Evolutionary conservation across 2,329 filamentous ascomycete species (phyloP).

Genomic region (Mariannaea elegans): DNA sequence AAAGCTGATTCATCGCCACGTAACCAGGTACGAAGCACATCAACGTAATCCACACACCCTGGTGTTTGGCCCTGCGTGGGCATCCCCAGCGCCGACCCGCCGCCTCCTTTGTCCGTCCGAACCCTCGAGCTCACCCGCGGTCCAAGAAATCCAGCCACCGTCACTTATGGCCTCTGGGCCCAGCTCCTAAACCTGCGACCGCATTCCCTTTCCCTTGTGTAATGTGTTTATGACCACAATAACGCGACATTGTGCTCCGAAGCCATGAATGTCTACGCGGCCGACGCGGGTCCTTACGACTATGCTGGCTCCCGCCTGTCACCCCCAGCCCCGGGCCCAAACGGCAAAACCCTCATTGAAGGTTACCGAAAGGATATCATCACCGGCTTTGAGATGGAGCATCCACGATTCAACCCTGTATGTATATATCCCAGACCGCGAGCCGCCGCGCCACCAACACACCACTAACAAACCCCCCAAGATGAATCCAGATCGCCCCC

Average conservation of each 20-base stretch:
- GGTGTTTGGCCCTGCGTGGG: not conserved
- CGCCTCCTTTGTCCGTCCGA: conserved; percentile 16
- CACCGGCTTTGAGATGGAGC: conserved; percentile 63
- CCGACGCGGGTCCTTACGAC: conserved; percentile 47
- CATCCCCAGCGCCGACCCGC: conserved; percentile 14
- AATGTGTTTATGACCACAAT: conserved; percentile 37
- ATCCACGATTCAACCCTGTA: conserved; percentile 68
- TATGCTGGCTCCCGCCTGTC: conserved; percentile 45
- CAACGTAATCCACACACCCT: conserved; percentile 5
- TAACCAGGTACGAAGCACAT: not conserved
- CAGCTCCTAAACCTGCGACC: conserved; percentile 20
- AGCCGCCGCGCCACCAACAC: not conserved
- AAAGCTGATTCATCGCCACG: not conserved
- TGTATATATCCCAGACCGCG: conserved; percentile 34
- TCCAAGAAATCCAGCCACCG: conserved; percentile 24
- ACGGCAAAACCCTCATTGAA: conserved; percentile 62
- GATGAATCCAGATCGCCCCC: conserved; percentile 61
- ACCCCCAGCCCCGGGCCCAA: conserved; percentile 49
- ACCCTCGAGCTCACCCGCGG: not conserved
- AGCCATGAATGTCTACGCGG: conserved; percentile 53
- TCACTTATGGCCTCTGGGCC: conserved; percentile 30
- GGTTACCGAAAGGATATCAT: conserved; percentile 66
- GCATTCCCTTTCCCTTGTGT: conserved; percentile 10
- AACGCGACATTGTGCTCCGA: conserved; percentile 27
- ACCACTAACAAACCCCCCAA: conserved; percentile 40